phyloP scores from a whole-genome alignment of 257 asterid species.

The Gentiana dahurica region DNA sequence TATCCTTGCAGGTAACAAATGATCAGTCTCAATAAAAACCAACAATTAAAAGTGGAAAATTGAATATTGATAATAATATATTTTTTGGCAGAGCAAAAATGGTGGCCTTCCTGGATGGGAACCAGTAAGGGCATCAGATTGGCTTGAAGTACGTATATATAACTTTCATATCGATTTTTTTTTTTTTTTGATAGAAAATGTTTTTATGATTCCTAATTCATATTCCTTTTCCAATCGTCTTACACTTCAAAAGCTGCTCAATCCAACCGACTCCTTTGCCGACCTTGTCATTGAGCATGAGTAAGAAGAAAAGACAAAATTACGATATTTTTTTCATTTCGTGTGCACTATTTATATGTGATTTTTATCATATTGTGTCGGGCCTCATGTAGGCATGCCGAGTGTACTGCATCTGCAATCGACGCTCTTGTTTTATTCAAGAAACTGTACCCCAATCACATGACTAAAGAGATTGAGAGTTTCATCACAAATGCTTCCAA shows the following conservation, averaged over 20 bases:
- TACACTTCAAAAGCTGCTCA: neutral
- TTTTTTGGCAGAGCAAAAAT: conserved; percentile 57
- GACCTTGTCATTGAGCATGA: conserved; percentile 21
- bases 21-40: no score
- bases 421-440: conserved; percentile 16
- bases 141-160: conserved; percentile 47
- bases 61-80: no score
- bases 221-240: no score
- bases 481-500: conserved; percentile 8
- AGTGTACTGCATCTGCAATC: conserved; percentile 28
- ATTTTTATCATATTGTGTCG: neutral
- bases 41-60: no score
- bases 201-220: no score
- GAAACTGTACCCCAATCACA: conserved; percentile 15
- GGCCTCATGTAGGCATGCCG: conserved; percentile 14
- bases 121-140: conserved; percentile 74
- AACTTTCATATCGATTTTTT: no score
- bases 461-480: conserved; percentile 15
- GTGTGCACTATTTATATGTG: neutral
- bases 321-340: neutral
- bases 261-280: conserved; percentile 20
- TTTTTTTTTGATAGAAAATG: no score
- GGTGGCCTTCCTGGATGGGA: conserved; percentile 96
- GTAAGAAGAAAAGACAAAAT: conserved; percentile 5
- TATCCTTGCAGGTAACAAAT: neutral